phyloP scores from a whole-genome alignment of 2,329 filamentous ascomycete genomes.

The Sclerotinia glacialis region DNA sequence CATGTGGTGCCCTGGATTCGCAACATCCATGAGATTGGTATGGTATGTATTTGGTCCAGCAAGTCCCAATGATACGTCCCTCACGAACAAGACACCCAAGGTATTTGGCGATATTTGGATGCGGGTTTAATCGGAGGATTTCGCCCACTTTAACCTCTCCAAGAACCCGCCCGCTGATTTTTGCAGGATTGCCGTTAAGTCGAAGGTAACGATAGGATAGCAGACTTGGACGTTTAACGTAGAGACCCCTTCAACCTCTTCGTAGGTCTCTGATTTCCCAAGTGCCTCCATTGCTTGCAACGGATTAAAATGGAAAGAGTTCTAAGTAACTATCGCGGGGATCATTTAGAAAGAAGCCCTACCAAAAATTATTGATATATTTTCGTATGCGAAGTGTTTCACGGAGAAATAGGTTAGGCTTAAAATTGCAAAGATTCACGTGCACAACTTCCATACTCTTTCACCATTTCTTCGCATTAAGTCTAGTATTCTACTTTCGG shows the following conservation, averaged over 20 bases:
- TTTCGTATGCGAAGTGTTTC: too few species aligned
- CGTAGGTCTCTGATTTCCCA: neutral
- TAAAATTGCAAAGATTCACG: too few species aligned
- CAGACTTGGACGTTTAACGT: neutral
- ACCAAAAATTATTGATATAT: too few species aligned
- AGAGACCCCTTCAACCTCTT: neutral
- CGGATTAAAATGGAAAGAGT: neutral
- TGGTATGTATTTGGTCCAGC: constrained; percentile 37
- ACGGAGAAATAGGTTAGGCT: too few species aligned
- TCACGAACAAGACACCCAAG: constrained; percentile 30
- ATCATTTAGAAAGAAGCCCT: too few species aligned
- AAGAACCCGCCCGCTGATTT: neutral
- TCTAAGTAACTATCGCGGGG: too few species aligned
- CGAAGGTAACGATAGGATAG: neutral
- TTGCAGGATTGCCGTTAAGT: neutral
- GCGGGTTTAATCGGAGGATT: constrained; percentile 1
- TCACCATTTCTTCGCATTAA: too few species aligned
- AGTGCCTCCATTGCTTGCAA: neutral
- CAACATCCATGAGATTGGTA: constrained; percentile 30
- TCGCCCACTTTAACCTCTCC: neutral
- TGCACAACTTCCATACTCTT: too few species aligned
- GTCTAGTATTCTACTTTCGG: too few species aligned
- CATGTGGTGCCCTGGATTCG: constrained; percentile 28
- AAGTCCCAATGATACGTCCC: constrained; percentile 35
- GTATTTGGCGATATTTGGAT: constrained; percentile 37